phyloP scores from a whole-genome alignment of 371 early-diverging fungal genomes.

The Vairimorpha ceranae region DNA sequence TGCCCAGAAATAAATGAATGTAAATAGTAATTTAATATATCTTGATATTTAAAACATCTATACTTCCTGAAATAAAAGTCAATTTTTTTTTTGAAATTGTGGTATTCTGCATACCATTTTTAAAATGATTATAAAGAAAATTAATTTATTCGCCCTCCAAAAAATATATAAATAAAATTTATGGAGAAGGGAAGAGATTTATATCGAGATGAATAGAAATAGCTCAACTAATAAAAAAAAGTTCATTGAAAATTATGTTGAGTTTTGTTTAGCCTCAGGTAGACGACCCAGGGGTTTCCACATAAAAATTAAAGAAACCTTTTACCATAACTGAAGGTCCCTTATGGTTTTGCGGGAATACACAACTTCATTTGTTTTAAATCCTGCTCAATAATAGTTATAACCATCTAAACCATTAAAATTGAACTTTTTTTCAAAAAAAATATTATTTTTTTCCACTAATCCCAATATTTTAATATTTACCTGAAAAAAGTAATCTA shows the following conservation, averaged over 20 bases:
- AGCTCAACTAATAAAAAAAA: too few species aligned
- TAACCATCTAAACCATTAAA: conserved; percentile 1
- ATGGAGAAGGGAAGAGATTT: too few species aligned
- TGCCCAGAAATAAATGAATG: background rate
- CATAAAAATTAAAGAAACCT: background rate
- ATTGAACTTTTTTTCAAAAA: background rate
- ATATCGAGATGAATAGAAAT: too few species aligned
- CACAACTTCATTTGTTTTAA: background rate
- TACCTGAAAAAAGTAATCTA: background rate
- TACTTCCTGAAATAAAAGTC: background rate
- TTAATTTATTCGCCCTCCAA: too few species aligned
- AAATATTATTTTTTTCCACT: conserved; percentile 4
- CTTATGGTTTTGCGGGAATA: conserved; percentile 2
- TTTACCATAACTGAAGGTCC: background rate
- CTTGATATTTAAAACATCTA: background rate
- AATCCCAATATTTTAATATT: background rate
- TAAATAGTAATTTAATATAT: background rate
- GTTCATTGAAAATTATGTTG: too few species aligned
- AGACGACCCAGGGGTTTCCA: too few species aligned
- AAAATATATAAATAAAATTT: too few species aligned
- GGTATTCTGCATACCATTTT: too few species aligned
- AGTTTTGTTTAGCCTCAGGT: too few species aligned
- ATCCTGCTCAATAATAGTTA: background rate
- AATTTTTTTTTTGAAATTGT: too few species aligned
- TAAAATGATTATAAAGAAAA: too few species aligned